A percentile compares a stretch with the other conserved stretches of the same genome.
Conservation (phyloP, 2,329 filamentous ascomycete genomes). For the Apiospora phragmitis region DNA sequence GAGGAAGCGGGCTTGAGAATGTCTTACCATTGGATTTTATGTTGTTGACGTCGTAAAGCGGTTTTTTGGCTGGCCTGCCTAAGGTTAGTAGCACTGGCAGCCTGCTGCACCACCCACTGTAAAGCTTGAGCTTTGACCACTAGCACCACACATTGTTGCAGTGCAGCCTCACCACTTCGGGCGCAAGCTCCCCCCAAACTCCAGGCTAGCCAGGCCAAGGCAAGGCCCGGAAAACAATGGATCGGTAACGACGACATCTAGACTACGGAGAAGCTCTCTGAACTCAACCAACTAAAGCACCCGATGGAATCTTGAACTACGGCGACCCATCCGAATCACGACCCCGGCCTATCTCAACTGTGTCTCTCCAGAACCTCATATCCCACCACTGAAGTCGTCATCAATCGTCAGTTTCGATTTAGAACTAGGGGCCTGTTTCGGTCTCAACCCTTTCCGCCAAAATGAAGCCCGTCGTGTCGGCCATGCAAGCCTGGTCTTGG, state of each 20-base stretch:
- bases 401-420: background rate
- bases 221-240: slow-evolving; percentile 6
- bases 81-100: too few species aligned
- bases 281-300: background rate
- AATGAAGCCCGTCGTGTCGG: slow-evolving; percentile 95
- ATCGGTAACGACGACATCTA: slow-evolving; percentile 7
- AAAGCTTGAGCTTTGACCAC: slow-evolving; percentile 2
- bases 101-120: background rate
- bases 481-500: slow-evolving; percentile 95
- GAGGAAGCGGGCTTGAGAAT: background rate
- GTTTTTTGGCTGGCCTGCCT: background rate
- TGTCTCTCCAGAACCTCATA: background rate
- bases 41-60: background rate
- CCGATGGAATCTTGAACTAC: background rate
- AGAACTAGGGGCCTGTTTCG: background rate
- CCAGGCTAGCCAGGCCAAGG: background rate
- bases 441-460: slow-evolving; percentile 34
- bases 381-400: background rate
- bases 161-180: background rate
- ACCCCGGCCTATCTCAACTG: background rate
- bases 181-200: background rate
- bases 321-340: background rate
- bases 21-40: background rate
- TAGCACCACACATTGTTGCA: background rate
- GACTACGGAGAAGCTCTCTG: background rate